phyloP scores from a whole-genome alignment of 768 basidiomycete species.

The Amanita inopinata region DNA sequence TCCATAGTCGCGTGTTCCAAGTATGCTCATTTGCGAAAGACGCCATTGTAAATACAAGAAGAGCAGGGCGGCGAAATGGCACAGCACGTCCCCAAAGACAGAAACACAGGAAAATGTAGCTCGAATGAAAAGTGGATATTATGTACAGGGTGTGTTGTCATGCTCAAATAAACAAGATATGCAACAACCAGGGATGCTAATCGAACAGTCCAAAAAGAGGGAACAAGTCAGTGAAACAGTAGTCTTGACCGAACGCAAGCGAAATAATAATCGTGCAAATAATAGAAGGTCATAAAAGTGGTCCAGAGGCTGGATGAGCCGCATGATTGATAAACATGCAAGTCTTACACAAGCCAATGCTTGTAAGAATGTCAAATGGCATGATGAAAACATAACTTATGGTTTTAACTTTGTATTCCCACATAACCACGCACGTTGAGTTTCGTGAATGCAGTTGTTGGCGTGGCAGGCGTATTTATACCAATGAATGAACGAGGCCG shows the following conservation, averaged over 20 bases:
- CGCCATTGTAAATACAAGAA: background rate
- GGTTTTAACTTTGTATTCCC: conserved; percentile 31
- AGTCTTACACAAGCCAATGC: background rate
- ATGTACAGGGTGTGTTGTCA: too few relatives aligned
- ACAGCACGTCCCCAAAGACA: too few relatives aligned
- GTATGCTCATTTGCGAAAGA: too few relatives aligned
- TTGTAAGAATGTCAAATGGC: background rate
- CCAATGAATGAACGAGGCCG: conserved; percentile 70
- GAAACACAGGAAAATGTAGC: too few relatives aligned
- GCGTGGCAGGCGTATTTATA: conserved; percentile 53
- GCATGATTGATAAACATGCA: too few relatives aligned
- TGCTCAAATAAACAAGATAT: too few relatives aligned
- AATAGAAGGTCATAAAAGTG: conserved; percentile 9
- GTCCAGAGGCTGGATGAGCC: too few relatives aligned
- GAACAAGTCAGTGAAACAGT: conserved; percentile 7
- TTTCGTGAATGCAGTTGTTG: conserved; percentile 74
- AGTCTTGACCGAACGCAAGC: conserved; percentile 12
- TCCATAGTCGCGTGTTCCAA: too few relatives aligned
- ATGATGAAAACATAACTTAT: conserved; percentile 5
- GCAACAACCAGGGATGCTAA: conserved; percentile 1
- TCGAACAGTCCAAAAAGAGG: conserved; percentile 3
- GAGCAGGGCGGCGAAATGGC: too few relatives aligned
- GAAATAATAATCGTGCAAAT: conserved; percentile 9
- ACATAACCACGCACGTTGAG: conserved; percentile 81
- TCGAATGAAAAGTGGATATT: too few relatives aligned